Conservation (phyloP, 495 filamentous ascomycete species). For the Podospora conica region DNA sequence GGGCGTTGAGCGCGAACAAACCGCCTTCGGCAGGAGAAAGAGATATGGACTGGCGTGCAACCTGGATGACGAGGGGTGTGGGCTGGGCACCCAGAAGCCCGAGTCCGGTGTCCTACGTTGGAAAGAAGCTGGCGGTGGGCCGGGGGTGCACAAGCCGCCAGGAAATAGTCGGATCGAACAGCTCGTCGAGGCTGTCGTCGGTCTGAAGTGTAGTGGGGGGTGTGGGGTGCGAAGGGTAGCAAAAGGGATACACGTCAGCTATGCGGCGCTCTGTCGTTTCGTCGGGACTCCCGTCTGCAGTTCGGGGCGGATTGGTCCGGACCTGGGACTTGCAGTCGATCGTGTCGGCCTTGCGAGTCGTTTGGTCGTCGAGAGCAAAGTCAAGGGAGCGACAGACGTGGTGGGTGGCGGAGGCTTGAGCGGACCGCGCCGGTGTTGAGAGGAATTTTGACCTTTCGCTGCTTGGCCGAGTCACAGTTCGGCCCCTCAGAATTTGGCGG, state of each 20-base stretch:
- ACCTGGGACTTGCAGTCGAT: neutral
- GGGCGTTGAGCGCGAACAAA: neutral
- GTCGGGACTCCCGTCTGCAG: too few species aligned
- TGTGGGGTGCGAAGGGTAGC: neutral
- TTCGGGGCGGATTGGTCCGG: neutral
- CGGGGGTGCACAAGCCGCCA: neutral
- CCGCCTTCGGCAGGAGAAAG: neutral
- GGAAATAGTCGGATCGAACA: neutral
- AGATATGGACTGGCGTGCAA: neutral
- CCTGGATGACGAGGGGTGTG: neutral
- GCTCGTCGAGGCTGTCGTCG: neutral
- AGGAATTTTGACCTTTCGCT: slow-evolving; percentile 11
- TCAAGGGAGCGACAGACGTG: neutral
- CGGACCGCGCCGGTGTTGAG: neutral
- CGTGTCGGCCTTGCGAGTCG: neutral
- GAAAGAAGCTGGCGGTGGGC: neutral
- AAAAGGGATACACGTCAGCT: neutral
- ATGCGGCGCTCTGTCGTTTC: neutral
- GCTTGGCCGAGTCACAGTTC: slow-evolving; percentile 3
- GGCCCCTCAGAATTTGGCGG: slow-evolving; percentile 11
- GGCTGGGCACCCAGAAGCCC: neutral
- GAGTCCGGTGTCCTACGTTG: neutral
- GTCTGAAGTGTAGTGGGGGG: neutral
- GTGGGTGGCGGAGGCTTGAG: neutral
- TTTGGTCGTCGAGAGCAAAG: neutral